phyloP scores from a whole-genome alignment of 164 flowering plant genomes.

The Umbellularia californica region DNA sequence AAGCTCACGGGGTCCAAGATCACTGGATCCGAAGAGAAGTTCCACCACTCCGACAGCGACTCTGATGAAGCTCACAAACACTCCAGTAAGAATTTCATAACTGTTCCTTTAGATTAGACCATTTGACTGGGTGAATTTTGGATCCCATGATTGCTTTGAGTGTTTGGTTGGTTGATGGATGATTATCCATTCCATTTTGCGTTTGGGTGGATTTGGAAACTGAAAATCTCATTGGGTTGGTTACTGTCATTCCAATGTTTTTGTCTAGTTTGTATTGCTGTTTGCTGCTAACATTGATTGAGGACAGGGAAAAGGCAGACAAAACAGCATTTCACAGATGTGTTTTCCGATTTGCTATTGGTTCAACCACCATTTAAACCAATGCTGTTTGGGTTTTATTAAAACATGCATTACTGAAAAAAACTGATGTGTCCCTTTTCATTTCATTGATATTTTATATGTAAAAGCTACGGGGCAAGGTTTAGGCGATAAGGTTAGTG shows the following conservation, averaged over 20 bases:
- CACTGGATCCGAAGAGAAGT: conserved; percentile 18
- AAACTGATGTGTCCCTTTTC: not conserved
- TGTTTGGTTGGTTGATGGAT: not conserved
- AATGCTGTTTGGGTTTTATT: not conserved
- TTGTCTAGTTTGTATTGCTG: not conserved
- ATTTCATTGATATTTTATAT: no score
- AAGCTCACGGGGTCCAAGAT: conserved; percentile 52
- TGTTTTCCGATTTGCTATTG: not conserved
- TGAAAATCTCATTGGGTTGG: not conserved
- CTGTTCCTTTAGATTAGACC: not conserved
- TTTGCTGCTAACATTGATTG: not conserved
- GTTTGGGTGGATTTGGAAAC: not conserved
- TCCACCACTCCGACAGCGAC: conserved; percentile 33
- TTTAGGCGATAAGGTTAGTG: not conserved
- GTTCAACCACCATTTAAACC: no score
- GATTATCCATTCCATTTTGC: not conserved
- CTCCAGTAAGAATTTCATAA: conserved; percentile 35
- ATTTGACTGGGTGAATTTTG: not conserved
- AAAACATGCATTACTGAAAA: not conserved
- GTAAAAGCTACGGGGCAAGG: not conserved
- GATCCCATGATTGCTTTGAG: not conserved
- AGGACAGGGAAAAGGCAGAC: not conserved
- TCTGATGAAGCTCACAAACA: conserved; percentile 48
- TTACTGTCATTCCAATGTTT: no score
- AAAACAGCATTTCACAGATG: not conserved